Base-by-base conservation (phyloP, 1,284 basidiomycete species). In the Sporisorium reilianum region DNA sequence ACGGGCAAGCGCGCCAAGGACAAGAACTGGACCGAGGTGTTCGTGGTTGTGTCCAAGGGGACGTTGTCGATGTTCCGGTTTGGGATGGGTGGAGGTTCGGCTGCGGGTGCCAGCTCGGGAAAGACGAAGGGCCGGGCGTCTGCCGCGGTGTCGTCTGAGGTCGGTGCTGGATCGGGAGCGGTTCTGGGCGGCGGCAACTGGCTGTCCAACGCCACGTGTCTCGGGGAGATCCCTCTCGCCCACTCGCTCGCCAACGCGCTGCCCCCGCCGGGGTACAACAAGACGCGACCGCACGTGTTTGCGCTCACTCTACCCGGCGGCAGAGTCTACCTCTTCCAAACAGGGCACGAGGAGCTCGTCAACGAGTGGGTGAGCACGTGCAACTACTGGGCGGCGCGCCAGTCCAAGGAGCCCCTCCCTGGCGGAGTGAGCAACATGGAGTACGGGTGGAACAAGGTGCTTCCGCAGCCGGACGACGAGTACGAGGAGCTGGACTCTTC, bases 341-440 rank as follows among this genome's bases (percentile, higher is more conserved):
- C 96, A 0, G 96, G 96, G 1, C 98, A 96, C 2, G 95, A 97
- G 80, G 95, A 97, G 78, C 89, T 99, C 20, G 94, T 97, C 40
- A 92, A 93, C 80, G 96, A 99, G 85, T 99, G 96, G 96, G 95
- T 97, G 9, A 91, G 92, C 34, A 97, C 96, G 0, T 98, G 95
- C 89, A 99, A 98, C 86, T 98, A 98, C 85, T 98, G 95, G 95
- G 94, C 96, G 0, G 96, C 96, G 0, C 88, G 95, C 34, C 91
- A 90, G 72, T 94, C 92, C 85, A 94, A 95, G 78, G 94, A 97
- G 81, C 96, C 96, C 0, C 88, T 99, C 3, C 89, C 92, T 2
- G 96, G 95, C 3, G 96, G 95, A 30, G 94, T 98, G 2, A 95
- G 93, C 50, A 99, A 99, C 86, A 96, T 98, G 92, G 97, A 99